Conservation (phyloP, 2,329 filamentous ascomycete species). For the Coniochaeta sp. region DNA sequence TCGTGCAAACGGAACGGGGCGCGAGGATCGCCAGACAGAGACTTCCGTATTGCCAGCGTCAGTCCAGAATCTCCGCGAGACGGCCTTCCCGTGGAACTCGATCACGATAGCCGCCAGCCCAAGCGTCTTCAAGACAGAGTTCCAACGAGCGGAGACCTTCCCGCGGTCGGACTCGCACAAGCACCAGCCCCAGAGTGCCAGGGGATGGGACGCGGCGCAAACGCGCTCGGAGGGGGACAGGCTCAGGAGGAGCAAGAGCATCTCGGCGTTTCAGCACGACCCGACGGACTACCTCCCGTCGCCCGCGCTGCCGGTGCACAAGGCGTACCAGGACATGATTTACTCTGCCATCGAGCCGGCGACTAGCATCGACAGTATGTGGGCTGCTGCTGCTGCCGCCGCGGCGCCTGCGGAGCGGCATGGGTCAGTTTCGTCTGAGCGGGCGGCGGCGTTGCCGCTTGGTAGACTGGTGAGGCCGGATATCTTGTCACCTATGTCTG, state of each 20-base stretch:
- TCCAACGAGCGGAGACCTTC: not conserved
- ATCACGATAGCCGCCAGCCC: conserved; percentile 16
- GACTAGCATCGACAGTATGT: not conserved
- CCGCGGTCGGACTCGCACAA: not conserved
- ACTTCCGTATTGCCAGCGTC: not conserved
- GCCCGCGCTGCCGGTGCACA: not conserved
- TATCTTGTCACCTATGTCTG: not conserved
- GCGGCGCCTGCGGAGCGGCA: not conserved
- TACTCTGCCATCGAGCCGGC: not conserved
- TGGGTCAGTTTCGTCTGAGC: not conserved
- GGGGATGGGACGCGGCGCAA: not conserved
- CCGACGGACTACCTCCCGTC: not conserved
- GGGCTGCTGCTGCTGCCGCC: not conserved
- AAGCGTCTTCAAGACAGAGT: conserved; percentile 8
- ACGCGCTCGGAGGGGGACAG: not conserved
- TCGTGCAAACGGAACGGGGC: conserved; percentile 19
- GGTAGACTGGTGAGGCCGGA: not conserved
- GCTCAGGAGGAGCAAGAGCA: not conserved
- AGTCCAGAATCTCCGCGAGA: not conserved
- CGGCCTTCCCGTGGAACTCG: conserved; percentile 4
- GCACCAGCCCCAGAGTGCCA: not conserved
- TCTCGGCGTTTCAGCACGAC: not conserved
- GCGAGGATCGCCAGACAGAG: not conserved
- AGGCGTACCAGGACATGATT: not conserved
- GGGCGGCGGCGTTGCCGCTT: not conserved